Evolutionary conservation across 768 basidiomycete species (phyloP), one percentile per base, ranked within the genome.

Genomic region (Dendrothele bispora): DNA sequence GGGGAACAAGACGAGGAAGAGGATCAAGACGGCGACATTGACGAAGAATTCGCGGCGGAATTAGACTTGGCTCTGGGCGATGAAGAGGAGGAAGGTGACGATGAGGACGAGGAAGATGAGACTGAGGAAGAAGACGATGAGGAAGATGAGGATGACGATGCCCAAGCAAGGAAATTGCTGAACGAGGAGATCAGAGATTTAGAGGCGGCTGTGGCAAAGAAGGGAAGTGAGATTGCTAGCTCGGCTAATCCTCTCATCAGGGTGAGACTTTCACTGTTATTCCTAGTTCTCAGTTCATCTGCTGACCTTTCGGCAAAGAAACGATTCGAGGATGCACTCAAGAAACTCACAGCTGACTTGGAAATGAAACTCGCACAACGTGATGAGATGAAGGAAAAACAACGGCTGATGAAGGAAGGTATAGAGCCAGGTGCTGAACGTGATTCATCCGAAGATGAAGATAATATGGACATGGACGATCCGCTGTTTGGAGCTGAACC

Each of bases 241-340:
- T 88, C 89, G 17, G 80, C 82, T 3, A 97, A 97, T 64, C 87
- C 89, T 29, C 78, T 95, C 47, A 92, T 97, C 61, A 84, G 83
- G 75, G 91, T 90, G 52, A 27, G 68, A 56, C 22, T 27, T 12
- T 28, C 22, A 11, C 26, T 25, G 27, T 30, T 39, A 32, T 43
- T 45, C 11, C 22, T 46, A 17, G 15, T 7, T 14, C n/a, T 18
- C 6, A 7, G 14, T 17, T 17, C n/a, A n/a, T n/a, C 43, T 7
- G 29, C 22, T 50, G 41, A 43, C 28, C 5, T 29, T 24, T 36
- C 18, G 49, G 42, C 17, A 5, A 57, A 94, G 87, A 88, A 87
- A 80, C 93, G 93, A 28, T 95, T 95, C 66, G 91, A 95, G 63
- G 94, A 95, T 61, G 87, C 89, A 15, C 66, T 95, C 58, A 90